These are phyloP conservation scores for Byssoonygena ceratinophila DNA, from an alignment of 2,329 filamentous ascomycete species.

Conservation along the genomic window DNA sequence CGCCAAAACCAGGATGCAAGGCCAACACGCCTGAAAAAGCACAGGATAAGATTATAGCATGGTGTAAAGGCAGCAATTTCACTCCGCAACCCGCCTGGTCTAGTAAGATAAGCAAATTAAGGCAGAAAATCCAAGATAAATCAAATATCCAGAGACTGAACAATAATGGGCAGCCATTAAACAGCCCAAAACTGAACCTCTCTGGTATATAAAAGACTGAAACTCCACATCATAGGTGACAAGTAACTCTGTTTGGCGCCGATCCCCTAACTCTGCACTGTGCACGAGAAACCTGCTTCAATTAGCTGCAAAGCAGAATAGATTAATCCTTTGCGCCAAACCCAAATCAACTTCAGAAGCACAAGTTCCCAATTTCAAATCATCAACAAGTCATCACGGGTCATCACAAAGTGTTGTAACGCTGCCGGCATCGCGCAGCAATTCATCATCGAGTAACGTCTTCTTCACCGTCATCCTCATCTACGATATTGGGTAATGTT, in stretches of 20 bases:
- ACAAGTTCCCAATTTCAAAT: neutral
- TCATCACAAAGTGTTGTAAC: slow-evolving; percentile 2
- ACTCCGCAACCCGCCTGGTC: neutral
- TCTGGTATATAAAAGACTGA: neutral
- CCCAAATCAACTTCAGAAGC: neutral
- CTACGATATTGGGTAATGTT: slow-evolving; percentile 3
- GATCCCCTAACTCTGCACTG: too few species aligned
- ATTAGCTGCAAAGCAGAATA: neutral
- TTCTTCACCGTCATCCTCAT: slow-evolving; percentile 14
- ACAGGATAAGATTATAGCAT: neutral
- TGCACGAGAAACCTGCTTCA: neutral
- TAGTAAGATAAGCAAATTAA: neutral
- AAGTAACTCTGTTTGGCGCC: neutral
- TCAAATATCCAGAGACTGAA: neutral
- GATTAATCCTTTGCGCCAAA: neutral
- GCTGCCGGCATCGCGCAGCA: neutral
- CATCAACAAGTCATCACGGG: neutral
- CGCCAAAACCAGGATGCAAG: neutral
- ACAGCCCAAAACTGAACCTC: neutral
- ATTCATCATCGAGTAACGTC: slow-evolving; percentile 6
- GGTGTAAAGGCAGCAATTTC: too few species aligned
- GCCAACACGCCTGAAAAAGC: neutral
- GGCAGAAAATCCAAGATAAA: neutral
- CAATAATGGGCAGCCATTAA: neutral
- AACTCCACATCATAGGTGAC: neutral